Percentiles rank a stretch among this genome's conserved stretches.
phyloP scores from a whole-genome alignment of 805 yeast genomes.

The Starmera dryadoides region DNA sequence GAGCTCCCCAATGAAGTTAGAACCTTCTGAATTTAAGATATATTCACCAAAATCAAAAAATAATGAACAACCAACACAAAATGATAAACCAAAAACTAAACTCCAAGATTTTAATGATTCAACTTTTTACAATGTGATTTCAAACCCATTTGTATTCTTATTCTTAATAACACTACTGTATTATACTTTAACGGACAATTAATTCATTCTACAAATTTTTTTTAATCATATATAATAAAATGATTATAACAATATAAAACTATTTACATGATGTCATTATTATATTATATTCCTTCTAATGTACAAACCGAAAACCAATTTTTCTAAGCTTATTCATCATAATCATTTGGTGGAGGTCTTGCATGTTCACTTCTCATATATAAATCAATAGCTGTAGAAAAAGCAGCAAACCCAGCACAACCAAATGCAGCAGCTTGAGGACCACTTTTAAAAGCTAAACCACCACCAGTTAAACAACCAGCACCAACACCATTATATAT shows the following conservation, averaged over 20 bases:
- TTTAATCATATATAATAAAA: no score
- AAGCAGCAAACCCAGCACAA: conserved; percentile 97
- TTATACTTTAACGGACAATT: not conserved
- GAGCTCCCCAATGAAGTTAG: no score
- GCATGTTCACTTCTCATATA: conserved; percentile 81
- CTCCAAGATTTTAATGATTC: not conserved
- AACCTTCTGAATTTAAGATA: no score
- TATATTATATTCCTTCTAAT: no score
- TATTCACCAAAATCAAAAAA: no score
- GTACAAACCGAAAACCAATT: no score
- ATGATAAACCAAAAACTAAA: not conserved
- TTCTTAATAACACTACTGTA: conserved; percentile 1
- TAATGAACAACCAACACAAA: no score
- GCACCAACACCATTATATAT: conserved; percentile 87
- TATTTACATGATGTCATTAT: no score
- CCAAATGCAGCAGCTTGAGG: conserved; percentile 90
- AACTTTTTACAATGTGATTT: not conserved
- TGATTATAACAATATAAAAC: no score
- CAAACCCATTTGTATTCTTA: not conserved
- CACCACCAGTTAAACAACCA: conserved; percentile 97
- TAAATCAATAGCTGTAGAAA: conserved; percentile 77
- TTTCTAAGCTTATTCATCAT: conserved; percentile 66
- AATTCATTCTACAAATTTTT: no score
- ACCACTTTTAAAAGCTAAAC: conserved; percentile 85
- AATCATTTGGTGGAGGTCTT: conserved; percentile 82